Evolutionary conservation across 2,329 filamentous ascomycete genomes (phyloP).

Genomic region (Polychaeton citri): DNA sequence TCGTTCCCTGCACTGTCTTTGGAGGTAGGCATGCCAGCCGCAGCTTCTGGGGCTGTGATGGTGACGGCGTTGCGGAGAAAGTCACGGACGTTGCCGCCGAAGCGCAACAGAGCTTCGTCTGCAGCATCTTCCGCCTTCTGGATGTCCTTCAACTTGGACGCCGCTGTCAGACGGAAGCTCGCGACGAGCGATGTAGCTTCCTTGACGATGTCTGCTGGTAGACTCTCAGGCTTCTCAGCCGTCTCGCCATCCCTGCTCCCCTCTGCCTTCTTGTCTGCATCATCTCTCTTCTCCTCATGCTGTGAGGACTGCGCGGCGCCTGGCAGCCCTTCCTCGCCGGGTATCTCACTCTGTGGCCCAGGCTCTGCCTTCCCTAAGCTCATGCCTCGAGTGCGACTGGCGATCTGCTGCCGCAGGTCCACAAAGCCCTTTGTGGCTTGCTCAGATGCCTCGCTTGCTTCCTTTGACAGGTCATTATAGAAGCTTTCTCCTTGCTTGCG

Average conservation of each 20-base stretch:
- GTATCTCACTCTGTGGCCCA: conserved; percentile 8
- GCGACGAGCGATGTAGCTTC: conserved; percentile 57
- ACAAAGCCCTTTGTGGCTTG: conserved; percentile 73
- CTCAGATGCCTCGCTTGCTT: conserved; percentile 53
- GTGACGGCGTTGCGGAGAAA: conserved; percentile 84
- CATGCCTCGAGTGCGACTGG: conserved; percentile 15
- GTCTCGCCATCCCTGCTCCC: conserved; percentile 1
- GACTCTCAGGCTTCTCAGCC: conserved; percentile 26
- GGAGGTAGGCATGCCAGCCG: conserved; percentile 5
- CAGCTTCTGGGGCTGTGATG: conserved; percentile 57
- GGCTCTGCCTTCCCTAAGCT: conserved; percentile 10
- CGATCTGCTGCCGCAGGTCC: conserved; percentile 40
- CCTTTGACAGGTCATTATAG: conserved; percentile 68
- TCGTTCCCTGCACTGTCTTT: conserved; percentile 30
- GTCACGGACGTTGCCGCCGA: conserved; percentile 77
- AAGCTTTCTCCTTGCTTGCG: conserved; percentile 84
- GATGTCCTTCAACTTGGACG: conserved; percentile 62
- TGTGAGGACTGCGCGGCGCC: not conserved
- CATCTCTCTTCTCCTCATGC: not conserved
- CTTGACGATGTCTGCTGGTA: conserved; percentile 37
- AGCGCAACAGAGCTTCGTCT: conserved; percentile 84
- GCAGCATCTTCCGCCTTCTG: conserved; percentile 89
- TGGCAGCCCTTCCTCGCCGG: conserved; percentile 18
- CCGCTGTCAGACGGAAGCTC: conserved; percentile 39
- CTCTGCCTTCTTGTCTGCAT: not conserved